These are phyloP conservation scores for Geum urbanum DNA, from an alignment of 306 rosid species.

Conservation along the genomic window DNA sequence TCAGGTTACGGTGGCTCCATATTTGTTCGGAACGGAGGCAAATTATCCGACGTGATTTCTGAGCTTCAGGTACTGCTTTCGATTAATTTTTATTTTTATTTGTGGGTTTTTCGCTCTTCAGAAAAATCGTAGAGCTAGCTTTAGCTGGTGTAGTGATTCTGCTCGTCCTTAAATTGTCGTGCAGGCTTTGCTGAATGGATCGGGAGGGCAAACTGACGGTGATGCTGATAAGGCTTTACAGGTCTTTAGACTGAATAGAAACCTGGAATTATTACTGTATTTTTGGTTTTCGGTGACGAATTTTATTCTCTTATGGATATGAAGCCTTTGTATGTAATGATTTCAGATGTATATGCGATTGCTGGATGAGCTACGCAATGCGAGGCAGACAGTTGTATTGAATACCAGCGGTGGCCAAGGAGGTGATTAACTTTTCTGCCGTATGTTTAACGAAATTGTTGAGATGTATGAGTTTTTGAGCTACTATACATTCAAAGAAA, in stretches of 20 bases:
- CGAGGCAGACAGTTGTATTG: constrained; percentile 53
- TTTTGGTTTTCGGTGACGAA: not conserved
- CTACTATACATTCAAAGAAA: no score
- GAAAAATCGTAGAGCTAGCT: constrained; percentile 4
- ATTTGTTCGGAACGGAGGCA: constrained; percentile 53
- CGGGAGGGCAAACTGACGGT: constrained; percentile 54
- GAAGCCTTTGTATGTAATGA: not conserved
- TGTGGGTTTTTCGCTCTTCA: constrained; percentile 8
- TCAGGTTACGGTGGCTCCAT: constrained; percentile 78
- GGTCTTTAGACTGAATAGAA: constrained; percentile 35
- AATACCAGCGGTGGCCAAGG: constrained; percentile 65
- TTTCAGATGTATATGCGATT: constrained; percentile 37
- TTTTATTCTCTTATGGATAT: not conserved
- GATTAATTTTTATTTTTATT: not conserved
- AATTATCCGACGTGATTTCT: constrained; percentile 65
- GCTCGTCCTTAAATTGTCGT: not conserved
- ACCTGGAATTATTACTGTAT: not conserved
- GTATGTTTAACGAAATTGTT: not conserved
- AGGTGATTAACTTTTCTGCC: constrained; percentile 31
- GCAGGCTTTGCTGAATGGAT: constrained; percentile 66
- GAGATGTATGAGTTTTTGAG: no score
- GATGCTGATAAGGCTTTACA: constrained; percentile 75
- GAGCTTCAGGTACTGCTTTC: constrained; percentile 62
- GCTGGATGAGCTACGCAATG: constrained; percentile 57
- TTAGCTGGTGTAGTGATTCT: not conserved